Conservation (phyloP, 768 basidiomycete genomes). For the Pulveroboletus sp. region DNA sequence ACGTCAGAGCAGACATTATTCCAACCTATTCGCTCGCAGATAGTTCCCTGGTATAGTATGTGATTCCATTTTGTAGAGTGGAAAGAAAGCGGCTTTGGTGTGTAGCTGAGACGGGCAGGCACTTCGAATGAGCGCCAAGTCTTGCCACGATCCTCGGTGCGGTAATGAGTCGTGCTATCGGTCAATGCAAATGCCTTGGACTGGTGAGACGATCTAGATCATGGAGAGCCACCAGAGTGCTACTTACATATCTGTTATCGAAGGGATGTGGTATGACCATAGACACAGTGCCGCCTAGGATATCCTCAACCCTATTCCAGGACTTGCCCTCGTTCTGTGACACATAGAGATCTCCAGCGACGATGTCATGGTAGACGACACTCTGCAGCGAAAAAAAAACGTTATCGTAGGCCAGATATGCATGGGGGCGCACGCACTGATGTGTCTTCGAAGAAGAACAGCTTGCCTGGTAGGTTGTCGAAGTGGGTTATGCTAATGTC, state of each 20-base stretch:
- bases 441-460: constrained; percentile 94
- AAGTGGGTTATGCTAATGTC: constrained; percentile 50
- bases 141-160: constrained; percentile 82
- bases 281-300: constrained; percentile 52
- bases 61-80: constrained; percentile 78
- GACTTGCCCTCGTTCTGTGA: constrained; percentile 85
- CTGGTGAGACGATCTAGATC: background rate
- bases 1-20: constrained; percentile 63
- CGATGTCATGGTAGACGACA: constrained; percentile 78
- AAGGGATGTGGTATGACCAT: constrained; percentile 87
- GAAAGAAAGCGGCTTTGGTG: constrained; percentile 72
- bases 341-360: constrained; percentile 64
- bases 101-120: constrained; percentile 43
- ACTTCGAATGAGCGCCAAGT: constrained; percentile 82
- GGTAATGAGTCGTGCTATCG: constrained; percentile 70
- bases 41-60: constrained; percentile 75
- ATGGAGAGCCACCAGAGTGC: background rate
- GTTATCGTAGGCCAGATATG: background rate
- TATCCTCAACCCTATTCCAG: constrained; percentile 48
- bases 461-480: constrained; percentile 62
- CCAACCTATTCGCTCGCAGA: constrained; percentile 56
- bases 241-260: constrained; percentile 65
- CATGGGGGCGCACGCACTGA: constrained; percentile 51
- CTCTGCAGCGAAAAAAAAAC: constrained; percentile 32
- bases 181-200: constrained; percentile 84